Conservation (phyloP, 345 rosid species). For the Durio zibethinus region DNA sequence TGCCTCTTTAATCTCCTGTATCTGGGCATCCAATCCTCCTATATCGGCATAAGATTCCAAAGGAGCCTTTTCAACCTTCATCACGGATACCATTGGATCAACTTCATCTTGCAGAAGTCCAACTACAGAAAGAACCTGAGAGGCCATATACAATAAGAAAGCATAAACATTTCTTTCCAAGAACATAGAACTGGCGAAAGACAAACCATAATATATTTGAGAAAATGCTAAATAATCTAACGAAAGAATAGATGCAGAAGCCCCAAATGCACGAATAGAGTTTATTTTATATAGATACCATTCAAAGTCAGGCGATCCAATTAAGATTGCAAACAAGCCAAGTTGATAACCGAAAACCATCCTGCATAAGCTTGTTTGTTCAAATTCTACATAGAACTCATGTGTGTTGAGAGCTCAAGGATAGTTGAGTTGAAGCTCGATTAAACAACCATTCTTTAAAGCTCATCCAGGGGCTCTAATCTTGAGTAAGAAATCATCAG, state of each 20-base stretch:
- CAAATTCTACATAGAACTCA: neutral
- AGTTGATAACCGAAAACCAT: neutral
- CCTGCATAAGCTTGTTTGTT: neutral
- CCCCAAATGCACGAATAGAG: neutral
- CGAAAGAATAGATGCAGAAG: neutral
- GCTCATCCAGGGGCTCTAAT: neutral
- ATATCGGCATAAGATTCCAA: constrained; percentile 97
- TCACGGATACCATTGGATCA: constrained; percentile 98
- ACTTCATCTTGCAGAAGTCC: constrained; percentile 97
- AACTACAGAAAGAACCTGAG: constrained; percentile 86
- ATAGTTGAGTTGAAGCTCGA: neutral
- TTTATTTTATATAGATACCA: neutral
- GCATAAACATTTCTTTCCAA: neutral
- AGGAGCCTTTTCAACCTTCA: constrained; percentile 99
- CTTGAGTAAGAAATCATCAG: neutral
- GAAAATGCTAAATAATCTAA: neutral
- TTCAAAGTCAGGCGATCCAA: neutral
- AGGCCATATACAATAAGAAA: neutral
- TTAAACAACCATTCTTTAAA: neutral
- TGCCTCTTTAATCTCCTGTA: constrained; percentile 98
- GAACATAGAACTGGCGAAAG: neutral
- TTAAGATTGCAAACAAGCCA: neutral
- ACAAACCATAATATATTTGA: neutral
- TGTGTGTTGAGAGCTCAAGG: neutral
- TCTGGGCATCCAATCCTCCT: constrained; percentile 98